A percentile compares a stretch with the other conserved stretches of the same genome.
These are phyloP conservation scores for Fusarium dlaminii DNA, from an alignment of 2,329 filamentous ascomycete genomes.

Conservation along the genomic window DNA sequence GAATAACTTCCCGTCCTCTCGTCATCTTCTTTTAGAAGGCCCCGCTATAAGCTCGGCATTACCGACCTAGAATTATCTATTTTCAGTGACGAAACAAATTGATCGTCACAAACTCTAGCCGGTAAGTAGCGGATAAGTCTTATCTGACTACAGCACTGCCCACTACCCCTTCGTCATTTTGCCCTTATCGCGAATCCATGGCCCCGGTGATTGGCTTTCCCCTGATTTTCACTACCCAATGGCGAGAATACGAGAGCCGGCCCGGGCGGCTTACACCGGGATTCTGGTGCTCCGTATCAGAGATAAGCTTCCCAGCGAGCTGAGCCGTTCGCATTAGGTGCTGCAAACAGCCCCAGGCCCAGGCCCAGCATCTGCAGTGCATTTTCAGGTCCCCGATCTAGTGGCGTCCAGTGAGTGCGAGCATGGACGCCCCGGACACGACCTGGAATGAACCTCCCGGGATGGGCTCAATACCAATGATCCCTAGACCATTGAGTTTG, in stretches of 20 bases:
- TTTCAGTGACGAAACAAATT: conserved; percentile 30
- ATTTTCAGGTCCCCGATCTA: conserved; percentile 38
- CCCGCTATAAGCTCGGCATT: conserved; percentile 29
- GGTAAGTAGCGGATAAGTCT: conserved; percentile 35
- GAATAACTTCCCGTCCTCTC: conserved; percentile 5
- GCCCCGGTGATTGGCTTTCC: conserved; percentile 27
- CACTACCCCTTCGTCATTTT: conserved; percentile 27
- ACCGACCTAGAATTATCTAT: conserved; percentile 38
- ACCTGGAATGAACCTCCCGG: conserved; percentile 20
- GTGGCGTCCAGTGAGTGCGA: conserved; percentile 29
- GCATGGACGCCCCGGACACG: conserved; percentile 18
- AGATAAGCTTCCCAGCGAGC: conserved; percentile 16
- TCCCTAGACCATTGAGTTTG: conserved; percentile 18
- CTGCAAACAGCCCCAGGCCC: conserved; percentile 10
- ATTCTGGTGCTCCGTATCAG: conserved; percentile 33
- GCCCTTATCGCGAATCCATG: conserved; percentile 31
- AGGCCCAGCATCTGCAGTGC: conserved; percentile 9
- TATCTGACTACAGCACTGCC: conserved; percentile 31
- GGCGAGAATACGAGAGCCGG: conserved; percentile 41
- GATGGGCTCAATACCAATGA: conserved; percentile 9
- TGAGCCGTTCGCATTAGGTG: conserved; percentile 17
- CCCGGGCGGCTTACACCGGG: conserved; percentile 41
- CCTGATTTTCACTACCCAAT: conserved; percentile 35
- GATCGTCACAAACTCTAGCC: conserved; percentile 34
- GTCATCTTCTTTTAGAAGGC: not conserved